These are phyloP conservation scores for Phoma sp. DNA, from an alignment of 2,329 filamentous ascomycete genomes.

Conservation along the genomic window DNA sequence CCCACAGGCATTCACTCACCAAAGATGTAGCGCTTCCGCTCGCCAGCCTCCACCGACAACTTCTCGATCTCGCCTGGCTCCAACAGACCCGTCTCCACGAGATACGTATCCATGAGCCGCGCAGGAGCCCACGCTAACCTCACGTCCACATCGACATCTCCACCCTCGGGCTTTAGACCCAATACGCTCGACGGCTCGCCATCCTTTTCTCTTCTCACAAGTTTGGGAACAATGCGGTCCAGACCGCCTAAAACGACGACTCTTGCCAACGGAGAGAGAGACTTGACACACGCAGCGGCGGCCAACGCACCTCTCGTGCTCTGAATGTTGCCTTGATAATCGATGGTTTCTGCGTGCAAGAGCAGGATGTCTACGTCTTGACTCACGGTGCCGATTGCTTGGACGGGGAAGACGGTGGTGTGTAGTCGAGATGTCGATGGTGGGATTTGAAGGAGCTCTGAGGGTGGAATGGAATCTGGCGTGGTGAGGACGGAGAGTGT, in stretches of 20 bases:
- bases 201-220: neutral
- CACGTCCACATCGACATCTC: neutral
- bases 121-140: constrained; percentile 43
- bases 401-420: constrained; percentile 59
- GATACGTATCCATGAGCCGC: constrained; percentile 36
- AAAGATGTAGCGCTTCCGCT: constrained; percentile 32
- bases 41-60: constrained; percentile 19
- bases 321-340: constrained; percentile 63
- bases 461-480: neutral
- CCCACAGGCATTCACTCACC: neutral
- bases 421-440: neutral
- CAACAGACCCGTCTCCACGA: constrained; percentile 38
- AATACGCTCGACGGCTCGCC: neutral
- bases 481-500: constrained; percentile 64
- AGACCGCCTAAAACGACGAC: constrained; percentile 64
- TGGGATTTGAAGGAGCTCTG: neutral
- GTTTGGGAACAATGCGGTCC: constrained; percentile 22
- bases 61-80: constrained; percentile 21
- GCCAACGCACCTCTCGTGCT: constrained; percentile 72
- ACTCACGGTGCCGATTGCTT: constrained; percentile 63
- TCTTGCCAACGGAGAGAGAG: constrained; percentile 54
- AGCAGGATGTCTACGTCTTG: constrained; percentile 63
- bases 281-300: constrained; percentile 61
- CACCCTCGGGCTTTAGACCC: neutral
- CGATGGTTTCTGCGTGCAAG: constrained; percentile 70